Conservation (phyloP, 106 monocot species). For the Gastrodia elata region DNA sequence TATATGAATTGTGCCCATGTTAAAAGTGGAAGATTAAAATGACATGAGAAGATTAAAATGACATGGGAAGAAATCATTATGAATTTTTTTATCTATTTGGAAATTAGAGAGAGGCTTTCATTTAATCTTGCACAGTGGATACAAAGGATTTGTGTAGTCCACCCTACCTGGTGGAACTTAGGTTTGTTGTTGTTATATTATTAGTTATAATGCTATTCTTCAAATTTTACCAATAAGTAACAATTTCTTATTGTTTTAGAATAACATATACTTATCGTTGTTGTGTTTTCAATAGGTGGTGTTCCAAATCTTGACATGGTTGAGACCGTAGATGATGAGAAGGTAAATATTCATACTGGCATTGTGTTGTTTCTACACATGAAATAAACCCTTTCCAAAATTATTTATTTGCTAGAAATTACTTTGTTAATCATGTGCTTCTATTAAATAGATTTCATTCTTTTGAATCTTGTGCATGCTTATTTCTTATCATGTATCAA, state of each 20-base stretch:
- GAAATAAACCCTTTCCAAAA: neutral
- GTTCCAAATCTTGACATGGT: constrained; percentile 93
- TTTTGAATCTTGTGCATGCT: neutral
- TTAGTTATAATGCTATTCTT: neutral
- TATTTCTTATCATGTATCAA: neutral
- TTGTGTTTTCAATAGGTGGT: constrained; percentile 36
- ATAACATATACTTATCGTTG: neutral
- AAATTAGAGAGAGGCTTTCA: too few relatives aligned
- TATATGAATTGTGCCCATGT: too few relatives aligned
- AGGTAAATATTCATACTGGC: constrained; percentile 34
- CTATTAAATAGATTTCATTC: neutral
- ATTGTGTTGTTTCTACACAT: neutral
- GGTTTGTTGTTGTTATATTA: neutral
- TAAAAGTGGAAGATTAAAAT: too few relatives aligned
- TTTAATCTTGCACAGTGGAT: too few relatives aligned
- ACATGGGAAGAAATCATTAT: too few relatives aligned
- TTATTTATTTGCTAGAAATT: neutral
- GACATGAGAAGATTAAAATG: too few relatives aligned
- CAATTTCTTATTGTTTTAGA: neutral
- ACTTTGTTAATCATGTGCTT: neutral
- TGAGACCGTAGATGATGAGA: constrained; percentile 85
- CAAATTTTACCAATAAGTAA: neutral
- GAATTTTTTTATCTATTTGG: too few relatives aligned
- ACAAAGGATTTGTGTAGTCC: too few relatives aligned
- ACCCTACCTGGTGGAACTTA: too few relatives aligned